A percentile compares a stretch with the other conserved stretches of the same genome.
phyloP scores from a whole-genome alignment of 108 stramenopile genomes.

The Cyclotella choctawhatcheeana region DNA sequence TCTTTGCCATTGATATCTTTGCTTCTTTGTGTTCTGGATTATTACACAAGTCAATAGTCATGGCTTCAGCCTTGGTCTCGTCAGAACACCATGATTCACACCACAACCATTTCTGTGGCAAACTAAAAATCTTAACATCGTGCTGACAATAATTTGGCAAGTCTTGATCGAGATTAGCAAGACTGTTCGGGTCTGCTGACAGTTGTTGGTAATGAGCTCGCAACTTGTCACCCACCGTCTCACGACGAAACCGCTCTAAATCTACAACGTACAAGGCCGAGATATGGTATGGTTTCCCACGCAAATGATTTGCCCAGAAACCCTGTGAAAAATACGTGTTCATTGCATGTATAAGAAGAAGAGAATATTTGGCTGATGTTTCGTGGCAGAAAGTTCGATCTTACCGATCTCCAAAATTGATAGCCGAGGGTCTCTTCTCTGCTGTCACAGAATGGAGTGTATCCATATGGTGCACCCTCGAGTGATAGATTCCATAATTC shows the following conservation, averaged over 20 bases:
- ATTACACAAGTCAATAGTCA: slow-evolving; percentile 99
- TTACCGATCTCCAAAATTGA: slow-evolving; percentile 60
- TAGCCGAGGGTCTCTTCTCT: slow-evolving; percentile 94
- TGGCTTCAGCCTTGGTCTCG: slow-evolving; percentile 93
- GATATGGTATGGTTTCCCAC: slow-evolving; percentile 97
- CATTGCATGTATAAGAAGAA: not conserved
- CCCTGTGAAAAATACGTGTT: too few relatives aligned
- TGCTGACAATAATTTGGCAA: slow-evolving; percentile 98
- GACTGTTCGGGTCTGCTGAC: slow-evolving; percentile 93
- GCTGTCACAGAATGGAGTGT: slow-evolving; percentile 96
- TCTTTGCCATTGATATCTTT: slow-evolving; percentile 98
- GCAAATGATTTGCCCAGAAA: slow-evolving; percentile 94
- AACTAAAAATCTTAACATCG: slow-evolving; percentile 85
- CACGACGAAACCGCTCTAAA: slow-evolving; percentile 86
- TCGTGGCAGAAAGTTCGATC: too few relatives aligned
- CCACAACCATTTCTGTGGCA: slow-evolving; percentile 99
- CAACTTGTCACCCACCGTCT: slow-evolving; percentile 94
- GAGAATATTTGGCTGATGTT: too few relatives aligned
- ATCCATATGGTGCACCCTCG: slow-evolving; percentile 90
- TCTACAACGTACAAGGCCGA: slow-evolving; percentile 99
- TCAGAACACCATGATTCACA: slow-evolving; percentile 99
- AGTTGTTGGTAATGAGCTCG: slow-evolving; percentile 93
- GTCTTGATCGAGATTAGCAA: slow-evolving; percentile 98
- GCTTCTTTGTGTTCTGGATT: slow-evolving; percentile 99
- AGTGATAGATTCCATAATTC: slow-evolving; percentile 98